These are phyloP conservation scores for Picea mariana DNA, from an alignment of 83 land plant species.

Conservation along the genomic window DNA sequence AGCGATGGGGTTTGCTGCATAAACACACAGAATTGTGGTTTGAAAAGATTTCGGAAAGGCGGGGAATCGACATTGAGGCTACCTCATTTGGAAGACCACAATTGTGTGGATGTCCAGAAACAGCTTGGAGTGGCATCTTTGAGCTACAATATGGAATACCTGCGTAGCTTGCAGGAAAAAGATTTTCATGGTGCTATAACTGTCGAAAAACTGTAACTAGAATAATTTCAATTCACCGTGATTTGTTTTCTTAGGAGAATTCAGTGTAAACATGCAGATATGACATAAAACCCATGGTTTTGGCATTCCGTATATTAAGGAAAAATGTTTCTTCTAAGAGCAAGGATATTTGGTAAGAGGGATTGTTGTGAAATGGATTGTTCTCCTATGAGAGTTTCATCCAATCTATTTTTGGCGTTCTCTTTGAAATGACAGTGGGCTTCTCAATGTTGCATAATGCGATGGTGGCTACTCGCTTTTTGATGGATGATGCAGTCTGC, in stretches of 20 bases:
- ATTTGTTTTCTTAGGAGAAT: background rate
- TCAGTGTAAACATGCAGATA: background rate
- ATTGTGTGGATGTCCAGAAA: background rate
- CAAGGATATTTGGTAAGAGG: background rate
- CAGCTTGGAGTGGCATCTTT: background rate
- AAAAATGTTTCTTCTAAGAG: background rate
- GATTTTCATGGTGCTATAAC: background rate
- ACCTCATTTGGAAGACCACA: background rate
- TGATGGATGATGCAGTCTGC: background rate
- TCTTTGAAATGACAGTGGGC: constrained; percentile 1
- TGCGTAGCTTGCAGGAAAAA: background rate
- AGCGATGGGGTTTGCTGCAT: background rate
- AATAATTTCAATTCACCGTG: background rate
- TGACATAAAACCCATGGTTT: too few relatives aligned
- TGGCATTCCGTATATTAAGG: background rate
- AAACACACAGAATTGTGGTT: background rate
- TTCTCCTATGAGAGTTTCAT: background rate
- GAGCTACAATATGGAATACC: constrained; percentile 9
- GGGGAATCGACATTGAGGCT: background rate
- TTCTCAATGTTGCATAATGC: background rate
- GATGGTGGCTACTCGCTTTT: background rate
- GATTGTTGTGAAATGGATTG: background rate
- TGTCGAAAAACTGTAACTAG: constrained; percentile 7
- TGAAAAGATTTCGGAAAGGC: background rate
- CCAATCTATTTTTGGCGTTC: constrained; percentile 3